Evolutionary conservation across 2,329 filamentous ascomycete genomes (phyloP), one percentile per base, ranked within the genome.

Genomic region (Colletotrichum simmondsii): DNA sequence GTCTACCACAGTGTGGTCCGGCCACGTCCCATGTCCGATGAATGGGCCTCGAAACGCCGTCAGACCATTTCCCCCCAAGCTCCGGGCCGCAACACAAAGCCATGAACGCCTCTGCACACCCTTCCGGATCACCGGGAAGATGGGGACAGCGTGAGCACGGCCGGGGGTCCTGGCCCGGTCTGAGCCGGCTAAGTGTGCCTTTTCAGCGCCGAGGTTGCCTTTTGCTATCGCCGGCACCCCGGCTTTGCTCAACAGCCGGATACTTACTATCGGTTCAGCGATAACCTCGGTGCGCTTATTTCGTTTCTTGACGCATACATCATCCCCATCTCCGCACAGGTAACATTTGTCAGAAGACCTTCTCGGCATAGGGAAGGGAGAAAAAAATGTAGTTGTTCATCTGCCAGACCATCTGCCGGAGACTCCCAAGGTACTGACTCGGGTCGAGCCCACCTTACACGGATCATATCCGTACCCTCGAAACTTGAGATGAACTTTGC

Each of bases 401-500:
- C 30, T 53, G 65, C n/a, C 28, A 46, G 28, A n/a, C 56, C 59
- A 28, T 63, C 42, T 69, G 35, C 65, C 53, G 65, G 26, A 19
- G 59, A 72, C 42, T 30, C 59, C 59, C 32, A 58, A 59, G n/a
- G 22, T 26, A 22, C 54, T 72, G 70, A 69, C 70, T 72, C 65
- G 53, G 54, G 52, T 62, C 16, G 16, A 42, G 30, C 37, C 28
- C 53, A 24, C 22, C 35, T 26, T 16, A 24, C 59, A 26, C 42
- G 42, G 60, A 49, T 63, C 28, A 26, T 42, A 42, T 22, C 42
- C 59, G 42, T 26, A 32, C 14, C 24, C 16, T 8, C 26, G 49
- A 35, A 49, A 60, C 66, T 64, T 61, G 65, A 72, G 70, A 72
- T 37, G 70, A 72, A 72, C 70, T 42, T 60, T 69, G 19, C 30